A percentile compares a stretch with the other conserved stretches of the same genome.
These are phyloP conservation scores for Pseudogymnoascus sp. DNA, from an alignment of 2,329 filamentous ascomycete species.

Conservation along the genomic window DNA sequence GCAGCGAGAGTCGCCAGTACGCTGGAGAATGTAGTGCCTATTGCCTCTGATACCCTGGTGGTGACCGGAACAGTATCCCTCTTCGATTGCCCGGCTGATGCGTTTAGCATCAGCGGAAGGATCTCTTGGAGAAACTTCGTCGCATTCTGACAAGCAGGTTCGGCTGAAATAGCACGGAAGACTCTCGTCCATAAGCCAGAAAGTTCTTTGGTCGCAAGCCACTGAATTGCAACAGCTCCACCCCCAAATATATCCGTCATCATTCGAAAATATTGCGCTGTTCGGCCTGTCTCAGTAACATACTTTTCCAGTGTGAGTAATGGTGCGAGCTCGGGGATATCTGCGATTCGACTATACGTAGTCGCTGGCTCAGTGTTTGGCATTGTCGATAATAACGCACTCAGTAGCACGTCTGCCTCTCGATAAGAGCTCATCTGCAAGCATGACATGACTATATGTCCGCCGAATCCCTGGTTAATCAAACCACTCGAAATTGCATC, in stretches of 20 bases:
- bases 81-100: neutral
- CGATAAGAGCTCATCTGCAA: conserved; percentile 28
- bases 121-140: conserved; percentile 10
- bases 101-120: conserved; percentile 9
- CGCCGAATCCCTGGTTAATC: conserved; percentile 35
- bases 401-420: conserved; percentile 38
- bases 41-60: conserved; percentile 13
- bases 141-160: conserved; percentile 17
- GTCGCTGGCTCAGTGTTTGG: conserved; percentile 32
- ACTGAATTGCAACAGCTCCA: conserved; percentile 34
- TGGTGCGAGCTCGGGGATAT: conserved; percentile 25
- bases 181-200: conserved; percentile 35
- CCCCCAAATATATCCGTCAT: conserved; percentile 32
- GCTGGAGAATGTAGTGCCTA: conserved; percentile 35
- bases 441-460: conserved; percentile 38
- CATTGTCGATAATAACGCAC: conserved; percentile 28
- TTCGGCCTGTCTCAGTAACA: conserved; percentile 26
- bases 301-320: conserved; percentile 33
- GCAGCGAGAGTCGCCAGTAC: conserved; percentile 36
- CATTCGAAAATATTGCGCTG: conserved; percentile 32
- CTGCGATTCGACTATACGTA: conserved; percentile 27
- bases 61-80: neutral
- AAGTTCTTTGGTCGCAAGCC: conserved; percentile 39
- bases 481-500: conserved; percentile 38
- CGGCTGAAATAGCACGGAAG: conserved; percentile 31